Conservation (phyloP, 345 rosid genomes). For the Xanthoceras sorbifolium region DNA sequence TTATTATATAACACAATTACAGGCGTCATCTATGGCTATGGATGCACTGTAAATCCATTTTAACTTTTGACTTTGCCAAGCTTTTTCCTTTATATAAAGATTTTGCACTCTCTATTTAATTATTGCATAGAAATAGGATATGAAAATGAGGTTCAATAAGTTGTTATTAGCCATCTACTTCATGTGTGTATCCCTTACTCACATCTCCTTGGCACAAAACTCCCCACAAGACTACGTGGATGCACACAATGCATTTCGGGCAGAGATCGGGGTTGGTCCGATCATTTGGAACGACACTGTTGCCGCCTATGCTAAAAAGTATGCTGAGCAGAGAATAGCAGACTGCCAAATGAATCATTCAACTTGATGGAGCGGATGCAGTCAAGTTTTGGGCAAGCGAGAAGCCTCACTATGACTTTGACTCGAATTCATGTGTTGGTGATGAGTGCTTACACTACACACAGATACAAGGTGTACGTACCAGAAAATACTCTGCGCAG, state of each 20-base stretch:
- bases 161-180: not conserved
- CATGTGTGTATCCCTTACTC: not conserved
- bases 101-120: not conserved
- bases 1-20: not conserved
- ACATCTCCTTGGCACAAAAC: not conserved
- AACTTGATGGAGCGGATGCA: conserved; percentile 10
- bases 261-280: conserved; percentile 20
- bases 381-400: conserved; percentile 32
- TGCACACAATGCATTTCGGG: not conserved
- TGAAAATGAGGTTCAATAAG: not conserved
- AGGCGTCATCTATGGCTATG: not conserved
- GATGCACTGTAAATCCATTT: not conserved
- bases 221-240: not conserved
- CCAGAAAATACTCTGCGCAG: no score
- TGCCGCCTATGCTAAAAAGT: conserved; percentile 22
- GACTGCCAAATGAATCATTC: conserved; percentile 34
- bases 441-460: conserved; percentile 37
- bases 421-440: conserved; percentile 14
- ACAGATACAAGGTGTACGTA: conserved; percentile 29
- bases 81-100: not conserved
- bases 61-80: not conserved
- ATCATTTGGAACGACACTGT: conserved; percentile 26
- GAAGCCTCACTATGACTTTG: conserved; percentile 27
- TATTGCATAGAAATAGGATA: no score
- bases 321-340: not conserved